Base-by-base conservation (phyloP, 208 protist species). In the Crithidia thermophila region DNA sequence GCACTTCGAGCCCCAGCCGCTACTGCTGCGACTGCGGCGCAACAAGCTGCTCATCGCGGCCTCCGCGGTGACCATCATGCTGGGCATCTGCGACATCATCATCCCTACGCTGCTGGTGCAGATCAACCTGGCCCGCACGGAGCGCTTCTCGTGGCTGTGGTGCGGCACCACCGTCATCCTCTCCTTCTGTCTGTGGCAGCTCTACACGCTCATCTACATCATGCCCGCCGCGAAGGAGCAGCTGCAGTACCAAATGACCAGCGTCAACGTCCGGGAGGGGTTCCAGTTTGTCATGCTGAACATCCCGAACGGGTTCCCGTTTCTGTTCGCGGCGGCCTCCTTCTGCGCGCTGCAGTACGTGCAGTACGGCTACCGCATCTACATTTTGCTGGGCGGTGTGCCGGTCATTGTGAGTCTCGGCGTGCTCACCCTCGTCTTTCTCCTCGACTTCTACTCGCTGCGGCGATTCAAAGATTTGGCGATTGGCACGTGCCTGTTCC, bases 1-100 rank as follows among this genome's bases (percentile, higher is more conserved):
- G 8, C 89, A 94, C 64, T 94, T 94, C 63, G 89, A 92, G 43
- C 89, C 89, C 0, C 75, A 84, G 37, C 85, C 85, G 34, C 73
- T 92, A 43, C 45, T 91, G 52, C 75, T 77, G n/a, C 79, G 89
- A 11, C 65, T 90, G 27, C 59, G 69, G 7, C 79, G 81, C 71
- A 89, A 92, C 64, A 86, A 84, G 37, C 68, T 79, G 0, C 72
- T 92, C 21, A 94, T 92, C 45, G 33, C 65, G 2, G 67, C 72
- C 23, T 89, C 89, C 14, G 51, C 68, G n/a, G 67, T 71, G 20
- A 72, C 71, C 10, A 75, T 94, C 23, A 39, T 85, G 50, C 52
- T 94, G 40, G 80, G 77, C 16, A 79, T 92, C 33, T 73, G 69
- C 23, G 79, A 86, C 47, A 25, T 92, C 30, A 80, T 79, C 14